These are phyloP conservation scores for Dissophora ornata DNA, from an alignment of 192 early-diverging fungal genomes.

Conservation along the genomic window DNA sequence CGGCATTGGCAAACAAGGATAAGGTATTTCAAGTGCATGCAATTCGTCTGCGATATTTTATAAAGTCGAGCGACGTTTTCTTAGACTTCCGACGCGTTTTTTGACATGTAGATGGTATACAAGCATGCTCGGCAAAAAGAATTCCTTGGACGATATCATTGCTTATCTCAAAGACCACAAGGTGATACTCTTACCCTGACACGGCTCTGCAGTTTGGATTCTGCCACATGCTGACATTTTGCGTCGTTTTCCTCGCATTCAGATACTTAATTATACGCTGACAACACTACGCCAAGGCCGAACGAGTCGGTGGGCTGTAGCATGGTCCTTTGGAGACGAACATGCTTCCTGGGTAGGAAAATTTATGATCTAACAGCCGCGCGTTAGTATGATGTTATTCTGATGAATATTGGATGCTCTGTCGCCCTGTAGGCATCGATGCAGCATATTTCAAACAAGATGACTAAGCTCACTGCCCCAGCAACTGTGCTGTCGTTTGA, in stretches of 20 bases:
- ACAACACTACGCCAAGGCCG: conserved; percentile 67
- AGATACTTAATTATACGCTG: conserved; percentile 65
- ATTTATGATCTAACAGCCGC: neutral
- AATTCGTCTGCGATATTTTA: neutral
- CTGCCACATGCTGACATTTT: no score
- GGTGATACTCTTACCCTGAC: no score
- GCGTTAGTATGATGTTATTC: no score
- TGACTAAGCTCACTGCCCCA: conserved; percentile 30
- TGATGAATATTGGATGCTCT: no score
- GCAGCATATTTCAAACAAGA: conserved; percentile 25
- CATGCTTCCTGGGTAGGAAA: conserved; percentile 44
- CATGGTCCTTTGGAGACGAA: conserved; percentile 64
- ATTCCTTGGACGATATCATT: conserved; percentile 58
- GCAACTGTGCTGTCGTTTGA: conserved; percentile 22
- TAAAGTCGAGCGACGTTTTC: no score
- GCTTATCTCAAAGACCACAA: conserved; percentile 55
- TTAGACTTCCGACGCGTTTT: no score
- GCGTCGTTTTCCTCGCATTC: no score
- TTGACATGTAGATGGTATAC: conserved; percentile 93
- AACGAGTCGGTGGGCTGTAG: conserved; percentile 66
- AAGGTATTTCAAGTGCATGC: conserved; percentile 60
- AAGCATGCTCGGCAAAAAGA: conserved; percentile 78
- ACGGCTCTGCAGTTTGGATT: no score
- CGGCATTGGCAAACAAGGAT: conserved; percentile 5
- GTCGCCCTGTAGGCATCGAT: conserved; percentile 28